Evolutionary conservation across 2,329 filamentous ascomycete genomes (phyloP).

Genomic region (Sporothrix inflata): DNA sequence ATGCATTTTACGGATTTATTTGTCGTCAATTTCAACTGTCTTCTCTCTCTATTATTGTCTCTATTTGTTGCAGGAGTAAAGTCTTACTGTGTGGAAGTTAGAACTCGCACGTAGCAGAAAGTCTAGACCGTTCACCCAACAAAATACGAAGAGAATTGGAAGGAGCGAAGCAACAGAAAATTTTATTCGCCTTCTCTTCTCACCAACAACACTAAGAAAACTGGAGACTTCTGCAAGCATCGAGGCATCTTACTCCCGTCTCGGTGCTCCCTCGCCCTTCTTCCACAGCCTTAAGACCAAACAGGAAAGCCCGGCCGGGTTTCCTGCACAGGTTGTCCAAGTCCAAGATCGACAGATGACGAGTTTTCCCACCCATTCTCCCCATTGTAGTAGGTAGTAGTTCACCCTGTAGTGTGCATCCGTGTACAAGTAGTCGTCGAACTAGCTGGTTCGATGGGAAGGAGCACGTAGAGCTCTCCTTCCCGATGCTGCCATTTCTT

Average conservation of each 20-base stretch:
- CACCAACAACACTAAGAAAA: conserved; percentile 16
- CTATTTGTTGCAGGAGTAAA: not conserved
- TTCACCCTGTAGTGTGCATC: not conserved
- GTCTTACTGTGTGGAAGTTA: not conserved
- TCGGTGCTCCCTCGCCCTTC: conserved; percentile 7
- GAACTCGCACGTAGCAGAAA: not conserved
- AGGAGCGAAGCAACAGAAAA: not conserved
- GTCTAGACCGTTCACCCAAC: not conserved
- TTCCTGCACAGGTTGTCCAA: not conserved
- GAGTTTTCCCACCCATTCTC: conserved; percentile 11
- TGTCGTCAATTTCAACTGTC: not conserved
- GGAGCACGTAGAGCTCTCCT: conserved; percentile 7
- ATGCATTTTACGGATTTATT: not conserved
- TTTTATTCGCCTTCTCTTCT: not conserved
- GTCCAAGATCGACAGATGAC: conserved; percentile 22
- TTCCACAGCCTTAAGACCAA: conserved; percentile 17
- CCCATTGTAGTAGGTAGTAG: not conserved
- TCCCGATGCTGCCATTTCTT: conserved; percentile 6
- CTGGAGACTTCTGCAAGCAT: conserved; percentile 8
- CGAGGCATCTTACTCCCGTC: not conserved
- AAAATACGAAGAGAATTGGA: not conserved
- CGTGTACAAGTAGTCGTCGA: not conserved
- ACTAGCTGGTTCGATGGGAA: conserved; percentile 13
- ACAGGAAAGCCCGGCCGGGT: conserved; percentile 25
- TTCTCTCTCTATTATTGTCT: too few relatives aligned